Base-by-base conservation (phyloP, 768 basidiomycete species). In the Boletus subparvulus region DNA sequence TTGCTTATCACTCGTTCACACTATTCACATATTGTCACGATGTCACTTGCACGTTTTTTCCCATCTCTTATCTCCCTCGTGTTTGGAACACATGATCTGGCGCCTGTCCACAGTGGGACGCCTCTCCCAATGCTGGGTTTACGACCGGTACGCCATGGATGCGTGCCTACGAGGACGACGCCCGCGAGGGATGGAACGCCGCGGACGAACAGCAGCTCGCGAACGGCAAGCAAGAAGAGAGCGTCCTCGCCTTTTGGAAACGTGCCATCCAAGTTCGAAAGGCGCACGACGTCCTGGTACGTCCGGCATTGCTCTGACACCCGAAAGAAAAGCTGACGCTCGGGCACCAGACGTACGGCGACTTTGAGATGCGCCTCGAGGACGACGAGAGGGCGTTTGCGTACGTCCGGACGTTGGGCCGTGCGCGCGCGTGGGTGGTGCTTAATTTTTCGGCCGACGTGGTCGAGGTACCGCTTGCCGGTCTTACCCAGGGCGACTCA, bases 131-230 rank as follows among this genome's bases (percentile, higher is more conserved):
- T 53, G 85, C 79, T 1, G 88, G 89, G 1, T 90, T 90, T 68
- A 84, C 85, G 13, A 75, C 79, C 0, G 83, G 81, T 3, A 78
- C 68, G 3, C 87, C 88, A 0, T 91, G 87, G 88, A 90, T 90
- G 86, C 76, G 85, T 26, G 81, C 86, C 8, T 85, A 88, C 62
- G 85, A 87, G 39, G 86, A 89, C 61, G 87, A 83, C 64, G 63
- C 63, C 0, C 54, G 60, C n/a, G 62, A 69, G 3, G 63, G 62
- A 0, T 87, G 84, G 79, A 90, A 88, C 61, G 85, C 75, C 28
- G 32, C 56, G 0, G 56, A 58, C 46, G 37, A 54, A 11, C 30
- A 32, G 2, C 9, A 32, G 9, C 30, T 11, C 30, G 30, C 9
- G 30, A 10, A 32, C 26, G 26, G 5, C 28, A 17, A 45, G 33